Conservation (phyloP, 148 eudicot species). For the Rhododendron williamsianum region DNA sequence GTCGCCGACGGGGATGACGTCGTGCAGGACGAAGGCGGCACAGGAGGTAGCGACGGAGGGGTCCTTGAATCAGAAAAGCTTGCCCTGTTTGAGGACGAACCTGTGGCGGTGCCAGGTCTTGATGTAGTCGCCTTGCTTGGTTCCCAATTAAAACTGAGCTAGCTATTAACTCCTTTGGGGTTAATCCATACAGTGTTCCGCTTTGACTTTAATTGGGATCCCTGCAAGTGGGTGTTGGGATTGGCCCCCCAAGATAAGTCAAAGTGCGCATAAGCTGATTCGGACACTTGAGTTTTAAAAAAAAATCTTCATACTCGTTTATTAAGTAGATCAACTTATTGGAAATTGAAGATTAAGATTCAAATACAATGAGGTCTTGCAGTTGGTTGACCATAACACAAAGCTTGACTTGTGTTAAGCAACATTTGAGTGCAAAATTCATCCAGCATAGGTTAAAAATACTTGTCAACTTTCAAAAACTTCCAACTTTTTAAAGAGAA, state of each 20-base stretch:
- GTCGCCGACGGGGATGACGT: conserved; percentile 45
- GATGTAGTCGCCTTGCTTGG: conserved; percentile 82
- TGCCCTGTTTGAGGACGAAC: conserved; percentile 73
- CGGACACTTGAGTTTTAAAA: no score
- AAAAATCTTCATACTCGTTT: background rate
- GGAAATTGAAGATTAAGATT: background rate
- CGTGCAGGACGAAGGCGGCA: background rate
- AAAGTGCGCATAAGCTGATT: no score
- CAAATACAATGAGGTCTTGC: no score
- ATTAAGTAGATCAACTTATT: background rate
- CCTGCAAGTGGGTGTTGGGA: no score
- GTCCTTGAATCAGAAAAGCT: conserved; percentile 86
- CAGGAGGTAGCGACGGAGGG: conserved; percentile 31
- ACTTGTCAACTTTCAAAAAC: no score
- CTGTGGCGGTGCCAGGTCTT: conserved; percentile 91
- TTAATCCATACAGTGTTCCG: no score
- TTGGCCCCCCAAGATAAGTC: no score
- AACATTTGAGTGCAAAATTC: no score
- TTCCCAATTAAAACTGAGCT: background rate
- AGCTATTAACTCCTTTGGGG: no score
- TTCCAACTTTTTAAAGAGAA: no score
- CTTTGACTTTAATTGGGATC: no score
- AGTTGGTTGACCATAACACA: background rate
- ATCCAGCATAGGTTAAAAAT: no score
- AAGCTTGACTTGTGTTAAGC: background rate